Evolutionary conservation across 2,329 filamentous ascomycete species (phyloP).

Genomic region (Arachnopeziza araneosa): DNA sequence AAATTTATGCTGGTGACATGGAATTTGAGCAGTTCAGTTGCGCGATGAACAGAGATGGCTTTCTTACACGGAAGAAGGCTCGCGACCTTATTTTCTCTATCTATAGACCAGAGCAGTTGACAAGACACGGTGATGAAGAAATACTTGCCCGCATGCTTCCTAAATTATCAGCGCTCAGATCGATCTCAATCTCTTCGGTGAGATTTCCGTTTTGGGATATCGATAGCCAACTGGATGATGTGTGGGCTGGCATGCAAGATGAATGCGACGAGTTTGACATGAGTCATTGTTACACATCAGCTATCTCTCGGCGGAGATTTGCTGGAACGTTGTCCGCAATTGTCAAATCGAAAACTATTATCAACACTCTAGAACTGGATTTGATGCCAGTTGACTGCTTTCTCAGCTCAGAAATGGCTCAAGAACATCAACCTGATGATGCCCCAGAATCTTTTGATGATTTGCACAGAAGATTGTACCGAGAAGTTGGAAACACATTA

Average conservation of each 20-base stretch:
- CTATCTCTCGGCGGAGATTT: neutral
- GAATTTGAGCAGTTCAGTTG: neutral
- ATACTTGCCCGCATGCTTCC: neutral
- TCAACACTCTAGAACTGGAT: neutral
- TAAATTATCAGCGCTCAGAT: neutral
- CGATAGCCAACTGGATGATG: neutral
- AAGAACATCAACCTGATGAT: neutral
- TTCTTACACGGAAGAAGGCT: neutral
- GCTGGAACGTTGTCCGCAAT: neutral
- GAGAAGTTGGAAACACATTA: neutral
- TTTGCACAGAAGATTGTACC: neutral
- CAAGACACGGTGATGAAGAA: neutral
- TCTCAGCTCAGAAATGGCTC: neutral
- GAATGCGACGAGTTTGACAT: neutral
- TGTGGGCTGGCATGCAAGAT: neutral
- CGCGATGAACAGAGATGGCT: neutral
- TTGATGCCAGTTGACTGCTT: neutral
- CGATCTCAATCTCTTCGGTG: neutral
- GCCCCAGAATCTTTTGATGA: neutral
- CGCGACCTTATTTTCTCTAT: neutral
- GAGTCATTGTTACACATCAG: neutral
- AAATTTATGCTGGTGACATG: constrained; percentile 5
- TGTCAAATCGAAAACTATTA: neutral
- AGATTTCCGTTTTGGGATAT: neutral
- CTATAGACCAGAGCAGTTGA: neutral